phyloP scores from a whole-genome alignment of 345 rosid genomes.

The Dovyalis caffra region DNA sequence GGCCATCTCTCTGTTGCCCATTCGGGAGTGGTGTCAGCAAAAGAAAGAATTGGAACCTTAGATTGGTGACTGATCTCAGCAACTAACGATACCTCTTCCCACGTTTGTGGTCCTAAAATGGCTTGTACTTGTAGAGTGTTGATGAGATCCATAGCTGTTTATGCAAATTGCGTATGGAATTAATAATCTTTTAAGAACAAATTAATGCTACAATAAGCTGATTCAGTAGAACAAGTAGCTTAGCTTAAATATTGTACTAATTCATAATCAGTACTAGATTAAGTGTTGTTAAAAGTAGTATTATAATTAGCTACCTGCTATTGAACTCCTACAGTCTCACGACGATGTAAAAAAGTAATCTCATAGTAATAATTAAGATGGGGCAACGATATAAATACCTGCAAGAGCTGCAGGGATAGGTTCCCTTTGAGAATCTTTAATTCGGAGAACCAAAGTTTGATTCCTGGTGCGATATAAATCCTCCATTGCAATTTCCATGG shows the following conservation, averaged over 20 bases:
- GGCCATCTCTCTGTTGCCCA: conserved; percentile 18
- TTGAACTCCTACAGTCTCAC: too few relatives aligned
- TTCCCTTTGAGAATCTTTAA: neutral
- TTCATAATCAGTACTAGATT: too few relatives aligned
- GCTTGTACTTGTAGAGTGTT: conserved; percentile 4
- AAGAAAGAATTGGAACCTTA: conserved; percentile 8
- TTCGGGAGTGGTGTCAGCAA: conserved; percentile 12
- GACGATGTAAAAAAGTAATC: too few relatives aligned
- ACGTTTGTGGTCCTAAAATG: conserved; percentile 15
- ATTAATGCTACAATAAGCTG: too few relatives aligned
- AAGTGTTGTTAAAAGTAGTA: too few relatives aligned
- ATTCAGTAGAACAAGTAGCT: too few relatives aligned
- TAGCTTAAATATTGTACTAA: too few relatives aligned
- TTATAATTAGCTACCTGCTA: too few relatives aligned
- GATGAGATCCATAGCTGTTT: neutral
- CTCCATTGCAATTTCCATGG: conserved; percentile 13
- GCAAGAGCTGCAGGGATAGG: conserved; percentile 18
- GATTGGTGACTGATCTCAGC: conserved; percentile 6
- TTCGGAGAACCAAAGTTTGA: neutral
- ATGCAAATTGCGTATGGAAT: neutral
- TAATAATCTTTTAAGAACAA: neutral
- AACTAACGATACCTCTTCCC: conserved; percentile 18
- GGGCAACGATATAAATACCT: neutral
- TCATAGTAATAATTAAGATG: too few relatives aligned
- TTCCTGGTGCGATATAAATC: conserved; percentile 3